Evolutionary conservation across 2,329 filamentous ascomycete species (phyloP).

Genomic region (Lachnellula cervina): DNA sequence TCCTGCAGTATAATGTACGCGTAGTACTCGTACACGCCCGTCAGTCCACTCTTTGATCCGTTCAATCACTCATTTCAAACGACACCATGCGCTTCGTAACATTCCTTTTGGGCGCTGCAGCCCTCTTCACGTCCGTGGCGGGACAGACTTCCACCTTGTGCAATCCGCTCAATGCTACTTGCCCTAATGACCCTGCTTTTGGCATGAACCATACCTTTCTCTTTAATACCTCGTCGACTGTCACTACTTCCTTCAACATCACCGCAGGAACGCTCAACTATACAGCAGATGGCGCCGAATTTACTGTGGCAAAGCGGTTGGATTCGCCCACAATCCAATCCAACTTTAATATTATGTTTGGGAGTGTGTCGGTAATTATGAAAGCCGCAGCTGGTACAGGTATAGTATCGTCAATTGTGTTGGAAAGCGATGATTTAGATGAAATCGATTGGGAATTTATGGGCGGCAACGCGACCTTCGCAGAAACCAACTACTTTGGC

Average conservation of each 20-base stretch:
- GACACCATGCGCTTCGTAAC: constrained; percentile 22
- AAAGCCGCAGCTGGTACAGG: constrained; percentile 70
- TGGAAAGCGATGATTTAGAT: constrained; percentile 77
- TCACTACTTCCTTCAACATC: constrained; percentile 59
- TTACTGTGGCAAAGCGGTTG: constrained; percentile 64
- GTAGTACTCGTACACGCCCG: constrained; percentile 2
- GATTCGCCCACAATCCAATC: constrained; percentile 76
- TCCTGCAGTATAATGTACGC: neutral
- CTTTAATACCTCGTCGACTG: constrained; percentile 56
- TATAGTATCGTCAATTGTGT: constrained; percentile 78
- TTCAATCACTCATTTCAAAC: constrained; percentile 1
- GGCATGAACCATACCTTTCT: constrained; percentile 56
- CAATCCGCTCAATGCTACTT: constrained; percentile 68
- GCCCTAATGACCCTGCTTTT: constrained; percentile 67
- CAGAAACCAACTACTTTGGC: constrained; percentile 71
- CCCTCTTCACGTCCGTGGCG: constrained; percentile 40
- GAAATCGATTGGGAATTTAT: constrained; percentile 67
- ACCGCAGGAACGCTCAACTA: constrained; percentile 63
- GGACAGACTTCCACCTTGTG: constrained; percentile 77
- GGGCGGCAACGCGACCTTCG: constrained; percentile 53
- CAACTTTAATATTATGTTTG: constrained; percentile 79
- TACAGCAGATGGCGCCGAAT: constrained; percentile 59
- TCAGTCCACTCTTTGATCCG: constrained; percentile 12
- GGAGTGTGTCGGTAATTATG: constrained; percentile 69
- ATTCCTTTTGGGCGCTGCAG: constrained; percentile 16